These are phyloP conservation scores for Mortierella hygrophila DNA, from an alignment of 192 early-diverging fungal genomes.

Conservation along the genomic window DNA sequence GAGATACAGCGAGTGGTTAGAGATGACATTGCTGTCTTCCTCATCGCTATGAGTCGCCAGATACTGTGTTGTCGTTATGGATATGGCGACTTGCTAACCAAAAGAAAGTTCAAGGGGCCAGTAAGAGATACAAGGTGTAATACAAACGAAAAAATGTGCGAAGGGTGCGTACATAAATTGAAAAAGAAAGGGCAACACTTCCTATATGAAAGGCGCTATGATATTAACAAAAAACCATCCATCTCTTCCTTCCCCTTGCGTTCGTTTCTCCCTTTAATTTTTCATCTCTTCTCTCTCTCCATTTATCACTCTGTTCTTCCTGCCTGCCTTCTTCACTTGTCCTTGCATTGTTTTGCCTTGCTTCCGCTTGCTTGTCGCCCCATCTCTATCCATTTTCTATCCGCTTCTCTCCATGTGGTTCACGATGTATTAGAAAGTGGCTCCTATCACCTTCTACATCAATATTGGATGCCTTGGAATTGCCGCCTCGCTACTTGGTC, in stretches of 20 bases:
- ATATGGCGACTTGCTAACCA: not conserved
- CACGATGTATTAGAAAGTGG: conserved; percentile 43
- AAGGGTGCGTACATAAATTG: not conserved
- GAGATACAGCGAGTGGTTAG: not conserved
- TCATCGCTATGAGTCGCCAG: not conserved
- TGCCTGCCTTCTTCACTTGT: not conserved
- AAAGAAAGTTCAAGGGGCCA: not conserved
- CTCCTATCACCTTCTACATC: conserved; percentile 75
- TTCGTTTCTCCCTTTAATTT: not conserved
- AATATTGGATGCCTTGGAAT: conserved; percentile 72
- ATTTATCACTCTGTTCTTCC: not conserved
- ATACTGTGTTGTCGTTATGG: not conserved
- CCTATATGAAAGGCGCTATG: not conserved
- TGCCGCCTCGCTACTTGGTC: conserved; percentile 68
- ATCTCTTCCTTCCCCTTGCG: conserved; percentile 16
- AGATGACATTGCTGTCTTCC: not conserved
- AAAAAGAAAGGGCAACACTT: not conserved
- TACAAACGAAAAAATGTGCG: not conserved
- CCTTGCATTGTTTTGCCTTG: not conserved
- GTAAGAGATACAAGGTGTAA: not conserved
- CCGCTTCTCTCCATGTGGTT: not conserved
- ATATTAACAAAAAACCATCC: conserved; percentile 13
- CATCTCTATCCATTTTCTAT: not conserved
- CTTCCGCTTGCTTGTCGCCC: not conserved
- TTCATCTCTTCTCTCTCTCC: not conserved